phyloP scores from a whole-genome alignment of 2,329 filamentous ascomycete species.

The Fusarium chlamydosporum region DNA sequence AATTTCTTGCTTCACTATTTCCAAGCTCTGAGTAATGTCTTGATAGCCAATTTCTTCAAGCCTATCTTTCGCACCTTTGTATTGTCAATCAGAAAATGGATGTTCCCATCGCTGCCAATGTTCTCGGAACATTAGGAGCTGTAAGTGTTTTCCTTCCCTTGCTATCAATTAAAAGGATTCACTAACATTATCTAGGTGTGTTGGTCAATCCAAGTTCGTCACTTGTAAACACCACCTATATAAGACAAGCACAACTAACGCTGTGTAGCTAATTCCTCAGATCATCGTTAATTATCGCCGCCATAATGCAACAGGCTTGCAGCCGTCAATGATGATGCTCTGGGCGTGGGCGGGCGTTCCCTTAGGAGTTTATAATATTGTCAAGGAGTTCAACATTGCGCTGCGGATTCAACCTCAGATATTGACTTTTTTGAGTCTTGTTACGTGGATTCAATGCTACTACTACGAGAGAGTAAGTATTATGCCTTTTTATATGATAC shows the following conservation, averaged over 20 bases:
- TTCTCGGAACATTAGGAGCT: conserved; percentile 71
- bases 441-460: conserved; percentile 61
- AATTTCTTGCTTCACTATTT: conserved; percentile 1
- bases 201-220: conserved; percentile 73
- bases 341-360: conserved; percentile 78
- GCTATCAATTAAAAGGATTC: neutral
- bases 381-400: conserved; percentile 59
- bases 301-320: conserved; percentile 75
- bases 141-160: conserved; percentile 52
- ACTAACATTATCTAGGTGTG: conserved; percentile 59
- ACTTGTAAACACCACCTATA: neutral
- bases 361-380: conserved; percentile 67
- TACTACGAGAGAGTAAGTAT: conserved; percentile 58
- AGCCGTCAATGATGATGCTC: conserved; percentile 79
- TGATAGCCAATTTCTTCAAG: neutral
- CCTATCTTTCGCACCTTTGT: neutral
- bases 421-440: conserved; percentile 59
- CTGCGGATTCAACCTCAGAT: conserved; percentile 61
- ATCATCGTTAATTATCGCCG: conserved; percentile 77
- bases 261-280: conserved; percentile 73
- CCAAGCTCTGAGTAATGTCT: neutral
- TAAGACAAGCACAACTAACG: conserved; percentile 6
- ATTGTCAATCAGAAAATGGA: conserved; percentile 59
- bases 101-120: conserved; percentile 68
- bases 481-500: rapidly evolving